Evolutionary conservation across 192 early-diverging fungal genomes (phyloP), one percentile per base, ranked within the genome.

Genomic region (Coemansia sp.): DNA sequence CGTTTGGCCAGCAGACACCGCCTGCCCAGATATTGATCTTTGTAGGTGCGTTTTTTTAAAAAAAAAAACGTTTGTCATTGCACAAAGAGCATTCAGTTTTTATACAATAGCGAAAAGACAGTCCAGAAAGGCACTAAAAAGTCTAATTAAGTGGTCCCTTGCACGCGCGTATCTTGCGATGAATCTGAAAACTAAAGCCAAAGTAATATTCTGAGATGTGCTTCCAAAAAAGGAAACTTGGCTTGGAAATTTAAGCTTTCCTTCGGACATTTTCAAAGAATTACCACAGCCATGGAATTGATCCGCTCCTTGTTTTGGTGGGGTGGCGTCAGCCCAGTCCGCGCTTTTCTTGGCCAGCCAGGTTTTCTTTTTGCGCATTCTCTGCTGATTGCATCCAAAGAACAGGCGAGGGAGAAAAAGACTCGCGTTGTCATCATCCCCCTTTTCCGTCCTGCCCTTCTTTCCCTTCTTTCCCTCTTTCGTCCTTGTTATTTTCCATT

Each of bases 401-500:
- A 46, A 46, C 13, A 1, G 39, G 39, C 39, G 16, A 40, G 39
- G 9, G 29, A 29, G 58, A 39, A 49, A 33, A 18, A 30, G 28
- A 3, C 13, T 25, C 33, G n/a, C 9, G 23, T 66, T 42, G 23
- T 21, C 52, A 8, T 53, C 52, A 1, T 15, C 49, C 25, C 25
- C 35, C 33, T 37, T 59, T 48, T 43, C 23, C 34, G 43, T 57
- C 52, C 58, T 58, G 35, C n/a, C 30, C 29, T n/a, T 40, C 2
- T 34, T 56, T 59, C 55, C 51, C 37, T 28, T 16, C 42, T 20
- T 25, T 49, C 12, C 51, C 34, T 59, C 51, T 58, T 43, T 46
- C 59, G 18, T 55, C 26, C 23, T 56, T 61, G 30, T 59, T 51
- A 33, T 56, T 61, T 61, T 60, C 2, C 37, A 39, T 68, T 55